Evolutionary conservation across 2,329 filamentous ascomycete species (phyloP), one percentile per base, ranked within the genome.

Genomic region (Cadophora malorum): DNA sequence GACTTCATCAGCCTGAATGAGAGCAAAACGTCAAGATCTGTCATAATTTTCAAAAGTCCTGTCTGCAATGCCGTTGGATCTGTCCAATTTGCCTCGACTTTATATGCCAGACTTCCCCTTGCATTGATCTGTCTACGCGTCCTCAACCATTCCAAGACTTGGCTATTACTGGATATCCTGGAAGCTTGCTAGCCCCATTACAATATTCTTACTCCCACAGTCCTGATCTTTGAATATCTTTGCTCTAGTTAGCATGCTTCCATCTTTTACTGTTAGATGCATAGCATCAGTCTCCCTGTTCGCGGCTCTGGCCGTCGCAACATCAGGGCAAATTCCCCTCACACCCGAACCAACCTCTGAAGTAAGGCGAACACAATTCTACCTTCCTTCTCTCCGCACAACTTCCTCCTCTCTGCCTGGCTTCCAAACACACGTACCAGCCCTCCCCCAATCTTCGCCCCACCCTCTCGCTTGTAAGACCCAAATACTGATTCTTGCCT

Each of bases 291-390:
- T 58, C n/a, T 38, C 55, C 19, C 9, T 58, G n/a, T 58, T 58
- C 31, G 33, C 55, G 19, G 31, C 31, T 38, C 9, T 38, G 16
- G 55, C 33, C n/a, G 19, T 58, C 19, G 31, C 55, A 58, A 58
- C 55, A 58, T 23, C 55, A 41, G 55, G 55, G 19, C 55, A 58
- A 19, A 58, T 58, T n/a, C 55, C 55, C 33, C 31, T 58, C 55
- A 58, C 55, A 58, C 31, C 33, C n/a, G 19, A 35, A 8, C 55
- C 55, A 23, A 58, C 55, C 19, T n/a, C 33, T 14, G 33, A 23
- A 23, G 55, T 58, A 58, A 58, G 33, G 21, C 55, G n/a, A 7
- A 21, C 55, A 21, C 19, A 58, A 38, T 25, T 38, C 33, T 38
- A 58, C 33, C 31, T 58, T 38, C 33, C 31, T 58, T 58, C 55